Base-by-base conservation (phyloP, 305 asterid species). In the Fraxinus sp. region DNA sequence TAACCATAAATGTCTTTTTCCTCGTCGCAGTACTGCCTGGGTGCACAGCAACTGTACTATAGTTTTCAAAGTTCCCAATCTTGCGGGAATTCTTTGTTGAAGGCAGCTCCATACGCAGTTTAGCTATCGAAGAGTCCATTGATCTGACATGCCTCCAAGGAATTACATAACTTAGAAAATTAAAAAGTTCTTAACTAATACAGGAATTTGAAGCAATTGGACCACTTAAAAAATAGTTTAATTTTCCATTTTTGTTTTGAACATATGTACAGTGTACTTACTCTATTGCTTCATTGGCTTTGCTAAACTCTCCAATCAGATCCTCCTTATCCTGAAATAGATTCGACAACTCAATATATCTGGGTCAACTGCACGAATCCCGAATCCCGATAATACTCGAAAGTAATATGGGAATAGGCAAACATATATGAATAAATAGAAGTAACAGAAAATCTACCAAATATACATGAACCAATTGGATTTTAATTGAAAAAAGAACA, bases 1-100 rank as follows among this genome's bases (percentile, higher is more conserved):
- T 90, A 28, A 94, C 97, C 86, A 93, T 86, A 85, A 93, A 94
- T 70, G 84, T 91, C 82, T 89, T 93, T 71, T 87, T 87, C 64
- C 84, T 86, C 2, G 64, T 81, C 35, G 24, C 46, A 1, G 36
- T 64, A 71, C 37, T 41, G 22, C 35, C 83, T 46, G 80, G 74
- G 68, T 55, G 33, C 0, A 62, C 20, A n/a, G 77, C 62, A 74
- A 64, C 57, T 1, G 78, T 76, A 59, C 86, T 83, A 32, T 71
- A 74, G 70, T 88, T 87, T 76, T 80, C 88, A 78, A 77, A 66
- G 64, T 77, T 82, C 14, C 82, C 89, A 49, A 44, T 80, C 68
- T 81, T 81, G 71, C 71, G 88, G 28, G 87, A 77, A n/a, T 80
- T 86, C 76, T 81, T 86, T 16, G 78, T 78, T 20, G 89, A 86